phyloP scores from a whole-genome alignment of 73 alveolate genomes.

The Paramecium primaurelia region DNA sequence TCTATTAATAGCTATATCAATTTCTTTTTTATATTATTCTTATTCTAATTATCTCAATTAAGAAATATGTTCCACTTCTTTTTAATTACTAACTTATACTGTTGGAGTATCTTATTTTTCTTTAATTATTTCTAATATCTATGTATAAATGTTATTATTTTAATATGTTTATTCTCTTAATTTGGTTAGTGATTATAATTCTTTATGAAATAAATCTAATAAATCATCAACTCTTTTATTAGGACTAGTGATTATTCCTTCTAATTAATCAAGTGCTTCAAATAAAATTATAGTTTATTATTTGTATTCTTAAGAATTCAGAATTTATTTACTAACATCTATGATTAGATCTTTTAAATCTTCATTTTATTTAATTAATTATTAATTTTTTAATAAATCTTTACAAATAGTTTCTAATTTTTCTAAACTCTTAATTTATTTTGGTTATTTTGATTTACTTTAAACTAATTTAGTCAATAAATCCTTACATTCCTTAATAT shows the following conservation, averaged over 20 bases:
- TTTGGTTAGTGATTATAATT: background rate
- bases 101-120: background rate
- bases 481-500: conserved; percentile 31
- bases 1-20: background rate
- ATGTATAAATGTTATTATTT: background rate
- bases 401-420: background rate
- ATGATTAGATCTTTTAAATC: background rate
- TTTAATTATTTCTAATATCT: background rate
- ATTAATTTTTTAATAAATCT: background rate
- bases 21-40: conserved; percentile 23
- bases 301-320: background rate
- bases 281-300: background rate
- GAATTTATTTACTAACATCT: background rate
- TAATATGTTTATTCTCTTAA: background rate
- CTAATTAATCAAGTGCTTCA: background rate
- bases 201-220: background rate
- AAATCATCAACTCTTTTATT: conserved; percentile 15
- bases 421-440: background rate
- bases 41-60: conserved; percentile 25
- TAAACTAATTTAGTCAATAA: background rate
- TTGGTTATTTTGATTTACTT: background rate
- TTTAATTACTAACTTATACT: background rate
- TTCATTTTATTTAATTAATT: background rate
- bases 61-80: background rate
- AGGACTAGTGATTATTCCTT: background rate